Conservation (phyloP, 495 filamentous ascomycete species). For the Chaetomium tenue region DNA sequence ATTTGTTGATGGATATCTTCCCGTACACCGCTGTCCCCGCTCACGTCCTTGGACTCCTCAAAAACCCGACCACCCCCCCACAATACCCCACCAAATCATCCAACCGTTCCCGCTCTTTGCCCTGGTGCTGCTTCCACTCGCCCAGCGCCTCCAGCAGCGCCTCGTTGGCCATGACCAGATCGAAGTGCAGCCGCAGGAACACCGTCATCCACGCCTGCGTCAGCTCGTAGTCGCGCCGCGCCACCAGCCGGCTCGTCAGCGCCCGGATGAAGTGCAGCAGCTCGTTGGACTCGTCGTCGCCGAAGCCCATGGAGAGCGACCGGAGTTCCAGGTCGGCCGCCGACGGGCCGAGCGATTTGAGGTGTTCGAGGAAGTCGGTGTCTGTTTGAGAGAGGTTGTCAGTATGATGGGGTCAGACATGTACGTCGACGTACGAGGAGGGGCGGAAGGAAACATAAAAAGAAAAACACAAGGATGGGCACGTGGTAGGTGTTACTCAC, state of each 20-base stretch:
- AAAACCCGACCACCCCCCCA: conserved; percentile 81
- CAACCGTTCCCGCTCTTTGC: conserved; percentile 65
- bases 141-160: conserved; percentile 50
- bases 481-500: conserved; percentile 35
- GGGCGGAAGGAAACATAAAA: neutral
- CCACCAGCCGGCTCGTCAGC: conserved; percentile 63
- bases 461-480: neutral
- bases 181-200: conserved; percentile 72
- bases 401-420: neutral
- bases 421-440: too few species aligned
- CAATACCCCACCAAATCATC: conserved; percentile 79
- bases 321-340: conserved; percentile 87
- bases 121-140: conserved; percentile 66
- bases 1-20: neutral
- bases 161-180: conserved; percentile 46
- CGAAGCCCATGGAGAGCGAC: conserved; percentile 58
- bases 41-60: conserved; percentile 61
- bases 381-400: conserved; percentile 21
- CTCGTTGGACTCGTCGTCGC: conserved; percentile 45
- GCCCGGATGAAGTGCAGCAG: conserved; percentile 67
- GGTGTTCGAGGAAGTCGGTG: conserved; percentile 67
- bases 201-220: conserved; percentile 96
- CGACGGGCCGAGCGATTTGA: conserved; percentile 75
- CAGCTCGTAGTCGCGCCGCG: conserved; percentile 81
- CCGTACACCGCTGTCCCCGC: neutral